Base-by-base conservation (phyloP, 768 basidiomycete genomes). In the Boletus sensibilis region DNA sequence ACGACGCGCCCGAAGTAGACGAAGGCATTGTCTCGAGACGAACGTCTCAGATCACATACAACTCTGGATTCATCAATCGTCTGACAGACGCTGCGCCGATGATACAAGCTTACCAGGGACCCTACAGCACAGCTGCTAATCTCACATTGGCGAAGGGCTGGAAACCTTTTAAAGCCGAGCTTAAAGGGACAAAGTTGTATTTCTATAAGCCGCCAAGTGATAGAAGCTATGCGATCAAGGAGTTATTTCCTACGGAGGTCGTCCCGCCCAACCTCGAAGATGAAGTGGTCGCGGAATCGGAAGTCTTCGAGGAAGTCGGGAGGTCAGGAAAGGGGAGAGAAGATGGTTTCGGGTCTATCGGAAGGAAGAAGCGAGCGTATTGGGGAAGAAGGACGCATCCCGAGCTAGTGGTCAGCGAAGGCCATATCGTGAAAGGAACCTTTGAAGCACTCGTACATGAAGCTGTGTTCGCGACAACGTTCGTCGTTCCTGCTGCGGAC, bases 171-270 rank as follows among this genome's bases (percentile, higher is more conserved):
- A 93, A 94, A 69, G 79, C 88, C 43, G 87, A 92, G 62, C 74
- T 95, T 27, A 88, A 90, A 65, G 93, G 92, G 7, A 83, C 87
- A 13, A 94, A 94, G 69, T 64, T 95, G 47, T 87, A 89, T 69
- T 89, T 94, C 65, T 93, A 90, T 69, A 95, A 94, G 64, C 84
- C 90, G 0, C 90, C 92, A 0, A 76, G 79, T 29, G 92, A 94
- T 60, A 76, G 85, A 53, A 75, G 72, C 23, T 73, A 76, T 2
- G 86, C 78, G 0, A 78, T 93, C 50, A 89, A 86, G 67, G 85
- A 87, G 9, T 73, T 93, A 25, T 95, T 95, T 64, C 86, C 90
- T 11, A 78, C 82, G 0, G 82, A 76, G 9, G 72, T 90, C 18
- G 82, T 88, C 0, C 78, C 82, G 0, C 77, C 79, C 0, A 73